Evolutionary conservation across 768 basidiomycete species (phyloP).

Genomic region (Pleurotus tuoliensis): DNA sequence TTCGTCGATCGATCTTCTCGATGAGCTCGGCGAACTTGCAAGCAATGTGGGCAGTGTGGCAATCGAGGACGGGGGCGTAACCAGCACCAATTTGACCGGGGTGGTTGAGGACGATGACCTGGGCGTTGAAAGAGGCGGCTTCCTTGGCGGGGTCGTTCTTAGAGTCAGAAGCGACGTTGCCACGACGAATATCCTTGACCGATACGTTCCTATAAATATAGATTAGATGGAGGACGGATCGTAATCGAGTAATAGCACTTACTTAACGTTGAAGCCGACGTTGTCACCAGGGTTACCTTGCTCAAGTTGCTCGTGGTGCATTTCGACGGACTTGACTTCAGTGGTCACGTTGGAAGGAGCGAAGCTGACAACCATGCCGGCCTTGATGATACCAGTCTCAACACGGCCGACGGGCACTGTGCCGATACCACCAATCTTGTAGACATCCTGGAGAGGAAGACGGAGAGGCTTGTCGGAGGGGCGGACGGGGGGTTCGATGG

Average conservation of each 20-base stretch:
- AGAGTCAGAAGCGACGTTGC: slow-evolving; percentile 98
- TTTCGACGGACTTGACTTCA: slow-evolving; percentile 99
- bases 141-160: slow-evolving; percentile 99
- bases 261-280: slow-evolving; percentile 99
- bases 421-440: slow-evolving; percentile 99
- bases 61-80: slow-evolving; percentile 98
- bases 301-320: slow-evolving; percentile 98
- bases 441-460: slow-evolving; percentile 99
- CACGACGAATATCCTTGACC: slow-evolving; percentile 99
- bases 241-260: slow-evolving; percentile 20
- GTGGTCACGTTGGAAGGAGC: slow-evolving; percentile 98
- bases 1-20: slow-evolving; percentile 99
- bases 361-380: slow-evolving; percentile 98
- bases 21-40: slow-evolving; percentile 99
- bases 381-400: slow-evolving; percentile 99
- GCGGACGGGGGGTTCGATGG: slow-evolving; percentile 95
- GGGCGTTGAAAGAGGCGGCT: slow-evolving; percentile 98
- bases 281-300: slow-evolving; percentile 98
- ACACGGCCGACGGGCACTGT: slow-evolving; percentile 99
- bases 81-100: slow-evolving; percentile 99
- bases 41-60: slow-evolving; percentile 99
- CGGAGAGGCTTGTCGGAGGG: slow-evolving; percentile 99
- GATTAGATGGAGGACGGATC: background rate
- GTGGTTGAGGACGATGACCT: slow-evolving; percentile 99
- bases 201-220: slow-evolving; percentile 84